Conservation (phyloP, 1,139 yeast genomes). For the Kodamaea arcana region DNA sequence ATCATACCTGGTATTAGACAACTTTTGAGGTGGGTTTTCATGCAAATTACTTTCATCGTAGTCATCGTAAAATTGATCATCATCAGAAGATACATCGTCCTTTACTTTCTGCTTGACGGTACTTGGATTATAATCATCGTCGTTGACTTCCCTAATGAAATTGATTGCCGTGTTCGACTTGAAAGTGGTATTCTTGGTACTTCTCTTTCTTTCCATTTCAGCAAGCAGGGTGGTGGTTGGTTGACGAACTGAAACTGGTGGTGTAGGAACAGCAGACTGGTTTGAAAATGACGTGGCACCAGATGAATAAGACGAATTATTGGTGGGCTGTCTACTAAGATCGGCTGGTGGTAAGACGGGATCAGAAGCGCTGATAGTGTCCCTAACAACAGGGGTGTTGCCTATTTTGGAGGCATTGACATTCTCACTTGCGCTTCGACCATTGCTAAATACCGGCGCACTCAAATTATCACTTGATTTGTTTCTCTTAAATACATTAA, state of each 20-base stretch:
- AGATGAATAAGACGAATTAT: constrained; percentile 1
- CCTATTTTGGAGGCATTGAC: too few species aligned
- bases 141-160: constrained; percentile 35
- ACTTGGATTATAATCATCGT: constrained; percentile 16
- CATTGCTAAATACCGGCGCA: too few species aligned
- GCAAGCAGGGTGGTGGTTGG: constrained; percentile 1
- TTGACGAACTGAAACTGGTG: not conserved
- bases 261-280: not conserved
- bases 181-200: constrained; percentile 7
- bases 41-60: constrained; percentile 24
- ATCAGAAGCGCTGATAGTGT: too few species aligned
- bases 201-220: constrained; percentile 1
- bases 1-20: constrained; percentile 20
- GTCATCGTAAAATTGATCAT: constrained; percentile 13
- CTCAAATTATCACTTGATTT: constrained; percentile 3
- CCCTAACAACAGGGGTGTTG: too few species aligned
- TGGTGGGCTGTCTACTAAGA: constrained; percentile 4
- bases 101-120: constrained; percentile 3
- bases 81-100: constrained; percentile 7
- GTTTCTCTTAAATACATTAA: constrained; percentile 25
- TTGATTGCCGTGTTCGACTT: constrained; percentile 23
- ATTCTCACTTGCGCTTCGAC: too few species aligned
- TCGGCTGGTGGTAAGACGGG: not conserved
- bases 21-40: constrained; percentile 26
- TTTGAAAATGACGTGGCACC: not conserved